Percentiles rank a stretch among this genome's conserved stretches.
Conservation (phyloP, 805 yeast species). For the Candida silvatica region DNA sequence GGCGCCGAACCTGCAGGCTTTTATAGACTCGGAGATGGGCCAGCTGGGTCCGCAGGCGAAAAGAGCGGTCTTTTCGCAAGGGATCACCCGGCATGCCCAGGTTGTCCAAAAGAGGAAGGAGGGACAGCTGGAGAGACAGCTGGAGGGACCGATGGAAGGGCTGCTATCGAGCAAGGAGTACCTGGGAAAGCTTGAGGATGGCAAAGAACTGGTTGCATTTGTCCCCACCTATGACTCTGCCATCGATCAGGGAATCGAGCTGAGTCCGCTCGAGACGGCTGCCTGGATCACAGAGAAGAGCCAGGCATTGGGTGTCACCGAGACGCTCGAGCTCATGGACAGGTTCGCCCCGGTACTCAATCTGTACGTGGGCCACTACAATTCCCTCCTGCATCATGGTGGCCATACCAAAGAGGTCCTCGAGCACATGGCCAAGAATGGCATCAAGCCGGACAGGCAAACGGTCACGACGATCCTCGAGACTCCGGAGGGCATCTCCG, state of each 20-base stretch:
- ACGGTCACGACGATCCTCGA: neutral
- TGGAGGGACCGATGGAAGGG: neutral
- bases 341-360: neutral
- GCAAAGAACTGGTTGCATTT: no score
- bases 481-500: neutral
- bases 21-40: neutral
- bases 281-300: neutral
- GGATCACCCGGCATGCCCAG: neutral
- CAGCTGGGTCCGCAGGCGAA: neutral
- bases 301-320: neutral
- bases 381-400: neutral
- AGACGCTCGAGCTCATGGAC: neutral
- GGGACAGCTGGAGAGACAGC: neutral
- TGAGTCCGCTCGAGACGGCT: neutral
- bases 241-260: neutral
- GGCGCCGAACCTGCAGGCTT: neutral
- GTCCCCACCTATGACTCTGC: no score
- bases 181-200: no score
- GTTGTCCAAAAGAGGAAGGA: neutral
- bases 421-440: slow-evolving; percentile 1
- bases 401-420: neutral
- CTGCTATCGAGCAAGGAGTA: neutral
- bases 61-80: neutral
- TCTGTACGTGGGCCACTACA: slow-evolving; percentile 1
- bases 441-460: slow-evolving; percentile 2